These are phyloP conservation scores for Tolypocladium ovalisporum DNA, from an alignment of 2,329 filamentous ascomycete genomes.

Conservation along the genomic window DNA sequence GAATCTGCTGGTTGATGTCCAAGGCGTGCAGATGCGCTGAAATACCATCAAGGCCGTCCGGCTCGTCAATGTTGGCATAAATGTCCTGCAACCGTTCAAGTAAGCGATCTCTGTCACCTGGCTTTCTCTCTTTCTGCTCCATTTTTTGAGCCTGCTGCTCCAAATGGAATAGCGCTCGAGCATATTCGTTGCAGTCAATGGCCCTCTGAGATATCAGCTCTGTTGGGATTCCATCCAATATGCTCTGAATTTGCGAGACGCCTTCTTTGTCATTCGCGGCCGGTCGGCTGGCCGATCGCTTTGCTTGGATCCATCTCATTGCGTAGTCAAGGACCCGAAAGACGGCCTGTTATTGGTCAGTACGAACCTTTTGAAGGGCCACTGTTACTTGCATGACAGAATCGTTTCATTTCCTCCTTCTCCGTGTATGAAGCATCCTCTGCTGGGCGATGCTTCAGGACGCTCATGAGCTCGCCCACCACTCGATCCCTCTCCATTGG, in stretches of 20 bases:
- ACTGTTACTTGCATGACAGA: conserved; percentile 62
- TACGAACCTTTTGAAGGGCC: too few species aligned
- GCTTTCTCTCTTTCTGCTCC: conserved; percentile 31
- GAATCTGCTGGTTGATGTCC: conserved; percentile 86
- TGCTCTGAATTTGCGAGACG: conserved; percentile 35
- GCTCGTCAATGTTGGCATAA: conserved; percentile 95
- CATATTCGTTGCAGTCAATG: conserved; percentile 88
- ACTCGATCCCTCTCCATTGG: conserved; percentile 54
- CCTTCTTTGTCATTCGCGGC: conserved; percentile 33
- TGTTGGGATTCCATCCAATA: conserved; percentile 55
- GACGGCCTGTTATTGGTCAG: conserved; percentile 50
- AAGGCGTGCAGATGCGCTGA: conserved; percentile 76
- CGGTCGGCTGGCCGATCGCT: conserved; percentile 26
- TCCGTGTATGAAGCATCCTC: conserved; percentile 45
- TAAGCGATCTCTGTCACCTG: conserved; percentile 49
- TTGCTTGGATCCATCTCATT: conserved; percentile 79
- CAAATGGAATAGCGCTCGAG: conserved; percentile 85
- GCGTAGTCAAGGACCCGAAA: conserved; percentile 89
- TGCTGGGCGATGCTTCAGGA: conserved; percentile 53
- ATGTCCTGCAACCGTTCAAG: conserved; percentile 80
- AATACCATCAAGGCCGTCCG: conserved; percentile 90
- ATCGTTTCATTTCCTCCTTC: conserved; percentile 68
- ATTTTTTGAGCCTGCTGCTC: conserved; percentile 69
- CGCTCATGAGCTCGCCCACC: conserved; percentile 59
- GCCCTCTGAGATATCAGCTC: conserved; percentile 71